Evolutionary conservation across 2,329 filamentous ascomycete genomes (phyloP), one percentile per base, ranked within the genome.

Genomic region (Setomelanomma holmii): DNA sequence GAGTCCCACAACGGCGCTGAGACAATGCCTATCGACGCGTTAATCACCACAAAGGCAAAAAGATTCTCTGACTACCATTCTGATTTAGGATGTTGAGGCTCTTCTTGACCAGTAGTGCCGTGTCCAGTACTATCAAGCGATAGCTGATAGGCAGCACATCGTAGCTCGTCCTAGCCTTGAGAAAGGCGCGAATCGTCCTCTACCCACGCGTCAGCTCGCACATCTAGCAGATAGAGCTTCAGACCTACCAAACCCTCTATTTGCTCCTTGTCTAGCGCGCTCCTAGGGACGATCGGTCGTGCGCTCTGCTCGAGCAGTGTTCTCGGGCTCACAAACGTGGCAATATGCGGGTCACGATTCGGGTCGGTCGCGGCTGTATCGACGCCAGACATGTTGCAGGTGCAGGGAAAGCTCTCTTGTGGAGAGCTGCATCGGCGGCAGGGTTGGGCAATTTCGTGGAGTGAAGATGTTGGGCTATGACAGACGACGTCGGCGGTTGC

Each of bases 1-100:
- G 93, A 97, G 76, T 99, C 93, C 95, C 95, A 99, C 60, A 99
- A 81, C 44, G 95, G 95, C 45, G 95, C 95, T 23, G 95, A 99
- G 49, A 99, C 95, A 73, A 99, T 99, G 70, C 91, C 93, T 98
- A 59, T 56, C 4, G 35, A 12, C 27, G 16, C 22, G 43, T 69
- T 33, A 69, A 45, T 45, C 56, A 53, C 61, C 16, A 20, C 16
- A 12, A 27, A 41, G 6, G 5, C 3, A 34, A 17, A 21, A 40
- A 27, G 4, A 19, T 7, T 30, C 16, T 5, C 42, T 14, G 39
- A 77, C 57, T 74, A 96, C 93, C 91, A 82, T 98, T 98, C 76
- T 98, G 93, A 40, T 92, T 91, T 60, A 99, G 83, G 64, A 98
- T 98, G 70, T 91, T 92, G 68, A 99, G 80, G 75, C 92, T 97